Percentiles rank a stretch among this genome's conserved stretches.
Conservation (phyloP, 257 asterid species). For the Agastache rugosa region DNA sequence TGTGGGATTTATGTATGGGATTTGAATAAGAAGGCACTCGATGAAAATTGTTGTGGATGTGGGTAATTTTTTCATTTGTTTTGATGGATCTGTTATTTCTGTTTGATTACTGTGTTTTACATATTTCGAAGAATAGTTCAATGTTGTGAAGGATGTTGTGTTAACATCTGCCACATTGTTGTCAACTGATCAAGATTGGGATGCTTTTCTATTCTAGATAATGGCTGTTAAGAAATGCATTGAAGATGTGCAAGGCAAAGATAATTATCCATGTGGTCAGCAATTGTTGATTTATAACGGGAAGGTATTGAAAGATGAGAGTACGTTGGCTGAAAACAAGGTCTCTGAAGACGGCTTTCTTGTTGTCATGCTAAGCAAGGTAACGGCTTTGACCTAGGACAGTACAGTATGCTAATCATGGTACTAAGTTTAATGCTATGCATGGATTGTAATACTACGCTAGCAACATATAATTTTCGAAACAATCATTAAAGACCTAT, state of each 20-base stretch:
- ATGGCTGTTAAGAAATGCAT: slow-evolving; percentile 91
- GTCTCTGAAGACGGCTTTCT: slow-evolving; percentile 92
- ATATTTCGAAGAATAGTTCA: slow-evolving; percentile 16
- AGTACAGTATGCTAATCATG: background rate
- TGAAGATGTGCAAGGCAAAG: slow-evolving; percentile 90
- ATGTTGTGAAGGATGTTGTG: background rate
- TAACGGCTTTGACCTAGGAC: slow-evolving; percentile 32
- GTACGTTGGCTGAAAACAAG: slow-evolving; percentile 76
- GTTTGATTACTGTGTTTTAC: background rate
- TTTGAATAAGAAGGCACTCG: background rate
- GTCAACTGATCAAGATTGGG: slow-evolving; percentile 25
- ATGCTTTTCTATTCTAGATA: slow-evolving; percentile 51
- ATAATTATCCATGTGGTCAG: slow-evolving; percentile 90
- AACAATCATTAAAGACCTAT: slow-evolving; percentile 17
- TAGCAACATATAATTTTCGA: background rate
- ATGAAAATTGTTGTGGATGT: slow-evolving; percentile 5
- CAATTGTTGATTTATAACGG: slow-evolving; percentile 90
- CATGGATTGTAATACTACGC: slow-evolving; percentile 6
- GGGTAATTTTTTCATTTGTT: background rate
- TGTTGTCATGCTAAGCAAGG: slow-evolving; percentile 98
- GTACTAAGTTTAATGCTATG: slow-evolving; percentile 10
- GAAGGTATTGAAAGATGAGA: slow-evolving; percentile 87
- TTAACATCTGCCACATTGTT: background rate
- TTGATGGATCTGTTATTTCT: slow-evolving; percentile 12
- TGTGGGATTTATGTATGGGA: background rate